These are phyloP conservation scores for Purshia tridentata DNA, from an alignment of 306 rosid genomes.

Conservation along the genomic window DNA sequence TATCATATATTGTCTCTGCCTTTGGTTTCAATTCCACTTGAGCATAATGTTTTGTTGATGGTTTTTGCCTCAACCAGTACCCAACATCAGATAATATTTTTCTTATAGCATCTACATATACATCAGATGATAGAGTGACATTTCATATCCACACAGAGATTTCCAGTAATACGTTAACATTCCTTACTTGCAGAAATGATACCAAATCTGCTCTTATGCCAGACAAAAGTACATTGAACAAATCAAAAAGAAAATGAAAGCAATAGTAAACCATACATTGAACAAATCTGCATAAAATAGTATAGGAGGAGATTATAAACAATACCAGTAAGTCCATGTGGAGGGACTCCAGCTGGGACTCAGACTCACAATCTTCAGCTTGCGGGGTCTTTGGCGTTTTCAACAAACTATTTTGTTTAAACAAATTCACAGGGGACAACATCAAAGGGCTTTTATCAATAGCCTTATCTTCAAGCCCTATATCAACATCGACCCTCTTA, in stretches of 20 bases:
- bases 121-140: neutral
- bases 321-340: slow-evolving; percentile 84
- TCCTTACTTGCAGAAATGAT: neutral
- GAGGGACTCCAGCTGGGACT: slow-evolving; percentile 78
- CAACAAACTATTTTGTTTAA: slow-evolving; percentile 40
- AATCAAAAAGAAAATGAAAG: neutral
- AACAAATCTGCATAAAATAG: too few relatives aligned
- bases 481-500: slow-evolving; percentile 30
- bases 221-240: neutral
- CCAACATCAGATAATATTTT: too few relatives aligned
- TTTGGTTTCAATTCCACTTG: too few relatives aligned
- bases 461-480: slow-evolving; percentile 34
- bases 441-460: slow-evolving; percentile 63
- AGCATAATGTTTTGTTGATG: neutral
- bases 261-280: too few relatives aligned
- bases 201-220: neutral
- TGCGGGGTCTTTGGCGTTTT: slow-evolving; percentile 74
- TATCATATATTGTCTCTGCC: neutral
- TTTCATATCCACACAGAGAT: neutral
- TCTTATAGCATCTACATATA: too few relatives aligned
- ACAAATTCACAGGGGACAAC: slow-evolving; percentile 74
- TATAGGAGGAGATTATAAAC: neutral
- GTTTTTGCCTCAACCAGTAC: neutral
- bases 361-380: slow-evolving; percentile 48
- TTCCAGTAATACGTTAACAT: neutral